phyloP scores from a whole-genome alignment of 257 asterid species.

The Phtheirospermum japonicum region DNA sequence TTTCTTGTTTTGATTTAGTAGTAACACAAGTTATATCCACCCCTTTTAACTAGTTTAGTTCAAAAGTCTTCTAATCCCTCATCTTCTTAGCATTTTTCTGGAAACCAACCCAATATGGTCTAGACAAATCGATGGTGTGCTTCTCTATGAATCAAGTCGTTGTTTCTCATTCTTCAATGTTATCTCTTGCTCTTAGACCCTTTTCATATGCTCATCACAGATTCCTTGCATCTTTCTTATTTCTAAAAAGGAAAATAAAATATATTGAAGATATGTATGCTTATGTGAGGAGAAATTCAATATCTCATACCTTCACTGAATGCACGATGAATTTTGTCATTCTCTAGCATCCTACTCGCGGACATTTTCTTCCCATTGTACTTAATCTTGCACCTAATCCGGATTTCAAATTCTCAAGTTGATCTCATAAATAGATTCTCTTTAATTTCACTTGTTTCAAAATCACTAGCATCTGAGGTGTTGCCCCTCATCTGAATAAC shows the following conservation, averaged over 20 bases:
- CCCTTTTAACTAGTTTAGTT: no score
- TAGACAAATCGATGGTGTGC: no score
- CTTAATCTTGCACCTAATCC: constrained; percentile 54
- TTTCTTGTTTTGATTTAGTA: no score
- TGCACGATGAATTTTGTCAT: constrained; percentile 69
- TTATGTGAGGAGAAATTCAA: no score
- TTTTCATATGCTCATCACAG: constrained; percentile 68
- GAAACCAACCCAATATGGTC: no score
- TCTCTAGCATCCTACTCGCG: constrained; percentile 81
- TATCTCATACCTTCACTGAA: constrained; percentile 91
- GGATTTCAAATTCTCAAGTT: constrained; percentile 66
- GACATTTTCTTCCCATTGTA: constrained; percentile 60
- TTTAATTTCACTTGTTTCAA: neutral
- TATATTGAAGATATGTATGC: no score
- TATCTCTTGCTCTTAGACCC: constrained; percentile 65
- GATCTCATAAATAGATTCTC: constrained; percentile 39
- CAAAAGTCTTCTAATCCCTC: no score
- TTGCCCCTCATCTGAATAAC: neutral
- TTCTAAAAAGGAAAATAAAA: constrained; percentile 41
- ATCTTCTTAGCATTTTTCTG: no score
- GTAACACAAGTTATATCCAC: no score
- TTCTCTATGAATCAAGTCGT: constrained; percentile 71
- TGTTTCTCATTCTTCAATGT: constrained; percentile 65
- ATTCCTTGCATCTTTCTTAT: constrained; percentile 69
- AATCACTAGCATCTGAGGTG: neutral